These are phyloP conservation scores for Calocybe gangraenosa DNA, from an alignment of 768 basidiomycete species.

Conservation along the genomic window DNA sequence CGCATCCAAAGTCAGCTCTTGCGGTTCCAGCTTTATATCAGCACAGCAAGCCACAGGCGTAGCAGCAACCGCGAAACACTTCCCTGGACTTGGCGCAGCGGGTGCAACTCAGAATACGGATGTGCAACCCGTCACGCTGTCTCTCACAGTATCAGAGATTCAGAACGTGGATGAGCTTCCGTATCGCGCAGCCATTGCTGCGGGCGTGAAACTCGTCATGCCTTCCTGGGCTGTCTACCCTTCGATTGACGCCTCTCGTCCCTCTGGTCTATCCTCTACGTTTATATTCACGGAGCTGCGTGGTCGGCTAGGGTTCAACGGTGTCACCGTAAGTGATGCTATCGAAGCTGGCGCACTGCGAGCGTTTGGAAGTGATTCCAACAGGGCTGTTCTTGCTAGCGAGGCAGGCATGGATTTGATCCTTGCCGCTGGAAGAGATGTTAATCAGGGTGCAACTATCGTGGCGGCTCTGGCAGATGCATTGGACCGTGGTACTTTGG, in stretches of 20 bases:
- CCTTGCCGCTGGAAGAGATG: conserved; percentile 6
- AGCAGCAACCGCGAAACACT: conserved; percentile 13
- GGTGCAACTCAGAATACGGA: conserved; percentile 8
- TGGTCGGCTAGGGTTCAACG: conserved; percentile 12
- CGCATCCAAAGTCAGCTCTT: conserved; percentile 5
- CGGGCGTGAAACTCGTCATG: conserved; percentile 14
- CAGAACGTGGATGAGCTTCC: conserved; percentile 12
- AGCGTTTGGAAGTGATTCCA: conserved; percentile 7
- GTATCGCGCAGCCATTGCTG: conserved; percentile 11
- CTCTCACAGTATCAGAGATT: conserved; percentile 8
- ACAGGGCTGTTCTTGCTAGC: conserved; percentile 14
- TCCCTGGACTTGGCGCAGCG: conserved; percentile 16
- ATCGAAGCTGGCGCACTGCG: conserved; percentile 10
- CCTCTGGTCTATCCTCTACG: conserved; percentile 10
- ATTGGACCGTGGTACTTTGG: conserved; percentile 11
- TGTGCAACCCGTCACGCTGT: conserved; percentile 8
- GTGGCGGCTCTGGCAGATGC: conserved; percentile 12
- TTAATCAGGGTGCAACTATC: conserved; percentile 7
- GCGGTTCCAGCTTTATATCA: conserved; percentile 10
- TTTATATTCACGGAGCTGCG: conserved; percentile 12
- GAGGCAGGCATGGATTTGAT: conserved; percentile 15
- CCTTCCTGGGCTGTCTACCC: conserved; percentile 15
- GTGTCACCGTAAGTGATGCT: conserved; percentile 13
- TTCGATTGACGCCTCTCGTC: conserved; percentile 9
- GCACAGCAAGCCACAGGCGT: conserved; percentile 14